Base-by-base conservation (phyloP, 176 grass and related monocot genomes). In the Carex kokanica region DNA sequence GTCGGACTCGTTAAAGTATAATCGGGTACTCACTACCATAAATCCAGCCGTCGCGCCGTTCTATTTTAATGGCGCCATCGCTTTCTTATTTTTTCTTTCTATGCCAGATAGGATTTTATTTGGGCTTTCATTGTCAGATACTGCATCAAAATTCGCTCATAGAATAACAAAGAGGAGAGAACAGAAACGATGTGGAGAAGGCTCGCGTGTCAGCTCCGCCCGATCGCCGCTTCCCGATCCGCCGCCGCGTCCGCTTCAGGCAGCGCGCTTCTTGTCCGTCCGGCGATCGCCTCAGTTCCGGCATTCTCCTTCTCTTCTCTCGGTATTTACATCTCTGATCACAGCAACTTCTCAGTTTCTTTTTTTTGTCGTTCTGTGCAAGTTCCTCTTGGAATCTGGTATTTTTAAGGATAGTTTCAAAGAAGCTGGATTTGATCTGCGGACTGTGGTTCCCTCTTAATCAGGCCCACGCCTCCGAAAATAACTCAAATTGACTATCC, bases 111-210 rank as follows among this genome's bases (percentile, higher is more conserved):
- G 6, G 23, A 63, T 15, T 64, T 31, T 14, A 32, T 64, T 64
- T 31, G 24, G 25, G 12, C 25, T 64, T 64, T 8, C 25, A 64
- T 64, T 64, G n/a, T 6, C 24, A 15, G 25, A 64, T 31, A 17
- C 31, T 67, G 14, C 31, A 47, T 45, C 69, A 20, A 20, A 23
- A 74, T 53, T 40, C 43, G 70, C 21, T 25, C n/a, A 14, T 12
- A 52, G 25, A 20, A 1, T 2, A 49, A 23, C 12, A 79, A 59
- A 17, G 8, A 21, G 11, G 41, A 81, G 52, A 58, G 23, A 79
- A 16, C n/a, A 80, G 5, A 58, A n/a, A 79, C 32, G 55, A 81
- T 82, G 79, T 82, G 79, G 79, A 64, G 62, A 64, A 62, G 79
- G 24, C 20, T 82, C 36, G 79, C 79, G 23, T 61, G 11, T 82